Evolutionary conservation across 148 eudicot species (phyloP).

Genomic region (Polygonum maritimum): DNA sequence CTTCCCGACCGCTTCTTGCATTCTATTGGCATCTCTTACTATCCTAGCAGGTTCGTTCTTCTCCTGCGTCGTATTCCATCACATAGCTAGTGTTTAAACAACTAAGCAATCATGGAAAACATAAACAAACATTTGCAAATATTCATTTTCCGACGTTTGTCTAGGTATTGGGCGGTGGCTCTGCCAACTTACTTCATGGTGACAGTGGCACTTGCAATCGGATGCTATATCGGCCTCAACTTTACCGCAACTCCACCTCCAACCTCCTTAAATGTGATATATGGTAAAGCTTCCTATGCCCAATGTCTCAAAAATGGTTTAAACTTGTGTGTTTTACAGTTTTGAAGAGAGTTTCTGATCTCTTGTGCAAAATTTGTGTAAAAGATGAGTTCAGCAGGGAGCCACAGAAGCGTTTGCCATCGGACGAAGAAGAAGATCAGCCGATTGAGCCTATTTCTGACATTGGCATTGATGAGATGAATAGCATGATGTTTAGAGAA

Average conservation of each 20-base stretch:
- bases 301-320: neutral
- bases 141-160: neutral
- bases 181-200: slow-evolving; percentile 66
- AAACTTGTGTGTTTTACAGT: neutral
- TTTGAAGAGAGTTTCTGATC: neutral
- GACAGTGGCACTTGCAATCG: slow-evolving; percentile 41
- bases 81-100: neutral
- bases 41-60: slow-evolving; percentile 66
- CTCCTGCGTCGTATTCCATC: neutral
- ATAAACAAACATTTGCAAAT: neutral
- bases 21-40: slow-evolving; percentile 69
- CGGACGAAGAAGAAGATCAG: slow-evolving; percentile 37
- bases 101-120: neutral
- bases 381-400: slow-evolving; percentile 79
- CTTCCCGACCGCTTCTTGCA: slow-evolving; percentile 78
- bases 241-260: slow-evolving; percentile 80
- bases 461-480: slow-evolving; percentile 53
- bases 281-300: slow-evolving; percentile 30
- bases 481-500: slow-evolving; percentile 48
- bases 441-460: slow-evolving; percentile 83
- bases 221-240: slow-evolving; percentile 78
- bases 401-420: slow-evolving; percentile 26
- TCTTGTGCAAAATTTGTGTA: neutral
- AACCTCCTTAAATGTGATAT: slow-evolving; percentile 59
- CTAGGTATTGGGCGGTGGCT: slow-evolving; percentile 86